Conservation (phyloP, 2,329 filamentous ascomycete genomes). For the Plectosphaerella sp. region DNA sequence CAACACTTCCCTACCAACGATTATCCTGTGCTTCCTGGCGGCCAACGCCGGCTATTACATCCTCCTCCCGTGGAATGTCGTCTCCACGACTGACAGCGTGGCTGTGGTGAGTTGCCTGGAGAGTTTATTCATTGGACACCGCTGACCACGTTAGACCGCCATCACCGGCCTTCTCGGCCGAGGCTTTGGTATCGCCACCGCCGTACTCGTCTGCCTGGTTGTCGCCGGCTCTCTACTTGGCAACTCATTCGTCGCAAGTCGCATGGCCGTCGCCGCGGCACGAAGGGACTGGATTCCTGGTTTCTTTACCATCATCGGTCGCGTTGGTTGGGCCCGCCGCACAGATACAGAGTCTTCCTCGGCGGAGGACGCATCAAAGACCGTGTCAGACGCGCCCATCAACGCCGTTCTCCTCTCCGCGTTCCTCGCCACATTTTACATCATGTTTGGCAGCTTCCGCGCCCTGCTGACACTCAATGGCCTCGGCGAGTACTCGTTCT, state of each 20-base stretch:
- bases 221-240: constrained; percentile 58
- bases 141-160: constrained; percentile 37
- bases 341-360: constrained; percentile 4
- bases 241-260: constrained; percentile 58
- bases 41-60: constrained; percentile 61
- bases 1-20: constrained; percentile 55
- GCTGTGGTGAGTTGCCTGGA: constrained; percentile 46
- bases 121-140: not conserved
- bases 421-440: constrained; percentile 49
- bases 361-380: not conserved
- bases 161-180: constrained; percentile 50
- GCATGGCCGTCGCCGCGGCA: constrained; percentile 56
- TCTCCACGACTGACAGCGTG: constrained; percentile 57
- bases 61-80: constrained; percentile 53
- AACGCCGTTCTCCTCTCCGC: constrained; percentile 49
- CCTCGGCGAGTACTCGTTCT: constrained; percentile 58
- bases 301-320: constrained; percentile 39
- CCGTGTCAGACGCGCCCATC: constrained; percentile 43
- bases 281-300: constrained; percentile 46
- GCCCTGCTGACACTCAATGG: constrained; percentile 57
- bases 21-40: constrained; percentile 54
- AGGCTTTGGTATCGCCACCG: constrained; percentile 47
- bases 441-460: constrained; percentile 56
- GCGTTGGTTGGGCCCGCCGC: constrained; percentile 24
- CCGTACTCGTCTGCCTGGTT: constrained; percentile 53